Conservation (phyloP, 306 rosid genomes). For the Cucurbita pepo region DNA sequence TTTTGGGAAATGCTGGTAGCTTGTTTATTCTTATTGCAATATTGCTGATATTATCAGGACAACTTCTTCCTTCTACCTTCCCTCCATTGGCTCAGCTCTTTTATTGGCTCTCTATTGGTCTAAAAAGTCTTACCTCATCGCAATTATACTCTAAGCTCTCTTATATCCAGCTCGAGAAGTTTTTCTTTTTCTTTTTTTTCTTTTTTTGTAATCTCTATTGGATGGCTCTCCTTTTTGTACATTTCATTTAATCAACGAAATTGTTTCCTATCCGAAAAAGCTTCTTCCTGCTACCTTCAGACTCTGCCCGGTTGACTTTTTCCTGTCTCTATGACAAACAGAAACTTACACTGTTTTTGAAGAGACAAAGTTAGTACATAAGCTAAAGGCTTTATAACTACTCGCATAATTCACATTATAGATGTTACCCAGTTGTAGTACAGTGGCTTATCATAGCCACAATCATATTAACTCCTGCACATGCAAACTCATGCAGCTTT, state of each 20-base stretch:
- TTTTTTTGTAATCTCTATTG: no score
- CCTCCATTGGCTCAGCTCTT: neutral
- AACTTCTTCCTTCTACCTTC: neutral
- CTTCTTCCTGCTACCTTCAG: neutral
- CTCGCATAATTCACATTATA: neutral
- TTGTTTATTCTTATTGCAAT: neutral
- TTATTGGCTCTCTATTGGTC: no score
- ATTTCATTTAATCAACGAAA: no score
- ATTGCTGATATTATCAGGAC: neutral
- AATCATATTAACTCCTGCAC: conserved; percentile 55
- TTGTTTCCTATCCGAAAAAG: no score
- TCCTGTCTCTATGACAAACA: neutral
- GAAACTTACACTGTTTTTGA: neutral
- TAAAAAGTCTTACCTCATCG: no score
- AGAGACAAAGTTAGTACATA: neutral
- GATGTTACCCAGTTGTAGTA: neutral
- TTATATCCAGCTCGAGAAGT: no score
- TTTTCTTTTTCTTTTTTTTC: no score
- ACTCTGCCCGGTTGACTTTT: neutral
- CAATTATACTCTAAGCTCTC: no score
- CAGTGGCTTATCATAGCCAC: conserved; percentile 17
- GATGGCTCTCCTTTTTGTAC: no score
- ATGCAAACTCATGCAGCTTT: conserved; percentile 18
- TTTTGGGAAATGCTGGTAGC: neutral
- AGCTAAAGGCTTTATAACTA: neutral